These are phyloP conservation scores for Saitozyma sp. DNA, from an alignment of 768 basidiomycete genomes.

Conservation along the genomic window DNA sequence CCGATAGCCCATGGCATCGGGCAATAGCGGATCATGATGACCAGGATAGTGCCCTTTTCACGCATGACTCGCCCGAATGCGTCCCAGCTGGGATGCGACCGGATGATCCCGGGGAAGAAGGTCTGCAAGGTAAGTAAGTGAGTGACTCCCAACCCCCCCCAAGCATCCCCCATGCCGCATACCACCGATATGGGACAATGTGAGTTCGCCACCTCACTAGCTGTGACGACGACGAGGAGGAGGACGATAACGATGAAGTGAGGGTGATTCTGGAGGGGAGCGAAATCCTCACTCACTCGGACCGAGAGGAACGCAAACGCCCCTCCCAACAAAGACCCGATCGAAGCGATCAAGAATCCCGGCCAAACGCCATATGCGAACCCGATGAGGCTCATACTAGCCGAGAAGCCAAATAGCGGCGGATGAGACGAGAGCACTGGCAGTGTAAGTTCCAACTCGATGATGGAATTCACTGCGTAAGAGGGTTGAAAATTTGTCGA, in stretches of 20 bases:
- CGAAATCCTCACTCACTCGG: constrained; percentile 29
- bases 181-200: too few relatives aligned
- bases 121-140: constrained; percentile 18
- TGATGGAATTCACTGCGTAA: background rate
- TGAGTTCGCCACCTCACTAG: too few relatives aligned
- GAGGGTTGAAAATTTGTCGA: constrained; percentile 1
- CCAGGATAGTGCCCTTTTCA: constrained; percentile 46
- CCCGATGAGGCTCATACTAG: constrained; percentile 49
- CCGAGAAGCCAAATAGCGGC: constrained; percentile 49
- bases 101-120: constrained; percentile 47
- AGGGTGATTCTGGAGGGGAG: background rate
- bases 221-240: too few relatives aligned
- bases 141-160: too few relatives aligned
- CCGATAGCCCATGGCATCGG: constrained; percentile 51
- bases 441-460: background rate
- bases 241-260: too few relatives aligned
- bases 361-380: constrained; percentile 51
- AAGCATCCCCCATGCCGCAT: too few relatives aligned
- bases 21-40: constrained; percentile 52
- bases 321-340: constrained; percentile 39
- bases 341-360: constrained; percentile 37
- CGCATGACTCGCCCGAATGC: constrained; percentile 51
- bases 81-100: constrained; percentile 46
- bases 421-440: constrained; percentile 50
- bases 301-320: constrained; percentile 46